Evolutionary conservation across 192 early-diverging fungal species (phyloP).

Genomic region (Linnemannia exigua): DNA sequence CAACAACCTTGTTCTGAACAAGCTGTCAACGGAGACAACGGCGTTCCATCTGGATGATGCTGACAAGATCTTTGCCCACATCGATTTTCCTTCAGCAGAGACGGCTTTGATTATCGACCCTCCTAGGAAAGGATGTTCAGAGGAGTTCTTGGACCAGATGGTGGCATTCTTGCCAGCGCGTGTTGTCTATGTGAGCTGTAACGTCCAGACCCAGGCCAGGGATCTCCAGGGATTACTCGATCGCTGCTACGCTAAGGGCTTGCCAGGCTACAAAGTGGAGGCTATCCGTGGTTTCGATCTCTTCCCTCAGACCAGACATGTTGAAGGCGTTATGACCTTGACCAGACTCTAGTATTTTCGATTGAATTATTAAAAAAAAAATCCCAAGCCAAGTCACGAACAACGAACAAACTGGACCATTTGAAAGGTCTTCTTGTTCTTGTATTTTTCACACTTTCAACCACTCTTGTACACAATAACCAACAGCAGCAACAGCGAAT

Average conservation of each 20-base stretch:
- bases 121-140: conserved; percentile 75
- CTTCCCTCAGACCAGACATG: conserved; percentile 80
- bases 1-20: conserved; percentile 72
- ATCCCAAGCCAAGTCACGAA: background rate
- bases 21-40: conserved; percentile 61
- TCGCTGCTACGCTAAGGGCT: conserved; percentile 55
- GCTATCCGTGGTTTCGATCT: conserved; percentile 78
- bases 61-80: conserved; percentile 70
- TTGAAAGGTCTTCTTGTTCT: background rate
- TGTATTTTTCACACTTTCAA: conserved; percentile 3
- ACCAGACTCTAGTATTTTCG: conserved; percentile 56
- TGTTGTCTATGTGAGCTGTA: conserved; percentile 81
- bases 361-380: background rate
- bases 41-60: conserved; percentile 74
- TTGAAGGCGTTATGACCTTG: conserved; percentile 76
- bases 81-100: conserved; percentile 60
- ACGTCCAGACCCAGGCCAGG: conserved; percentile 71
- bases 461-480: background rate
- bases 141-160: conserved; percentile 76
- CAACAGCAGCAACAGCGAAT: conserved; percentile 7
- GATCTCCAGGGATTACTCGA: conserved; percentile 69
- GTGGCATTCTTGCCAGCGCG: conserved; percentile 75
- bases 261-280: conserved; percentile 69
- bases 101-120: conserved; percentile 83
- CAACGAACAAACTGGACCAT: background rate